A percentile compares a stretch with the other conserved stretches of the same genome.
These are phyloP conservation scores for Trypanosoma cruzi DNA, from an alignment of 208 protist genomes.

Conservation along the genomic window DNA sequence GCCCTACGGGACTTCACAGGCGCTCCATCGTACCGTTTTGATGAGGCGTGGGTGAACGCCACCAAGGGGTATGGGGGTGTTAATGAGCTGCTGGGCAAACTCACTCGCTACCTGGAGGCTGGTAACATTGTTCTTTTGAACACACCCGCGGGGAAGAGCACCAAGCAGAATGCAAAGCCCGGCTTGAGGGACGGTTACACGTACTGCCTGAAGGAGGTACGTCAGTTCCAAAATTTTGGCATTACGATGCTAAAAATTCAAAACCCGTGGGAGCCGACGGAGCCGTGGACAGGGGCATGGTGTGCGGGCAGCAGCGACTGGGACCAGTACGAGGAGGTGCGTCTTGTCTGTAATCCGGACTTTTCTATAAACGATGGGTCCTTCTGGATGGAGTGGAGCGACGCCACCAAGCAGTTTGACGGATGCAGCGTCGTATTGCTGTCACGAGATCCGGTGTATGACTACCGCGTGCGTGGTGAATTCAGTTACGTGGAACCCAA, in stretches of 20 bases:
- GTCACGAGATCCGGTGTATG: slow-evolving; percentile 27
- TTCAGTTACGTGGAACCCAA: slow-evolving; percentile 48
- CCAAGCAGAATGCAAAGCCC: slow-evolving; percentile 18
- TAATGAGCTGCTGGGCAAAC: slow-evolving; percentile 19
- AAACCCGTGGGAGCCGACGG: slow-evolving; percentile 53
- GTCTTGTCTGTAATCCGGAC: slow-evolving; percentile 21
- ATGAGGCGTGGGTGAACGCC: too few relatives aligned
- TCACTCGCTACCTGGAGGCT: slow-evolving; percentile 30
- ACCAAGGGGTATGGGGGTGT: slow-evolving; percentile 18
- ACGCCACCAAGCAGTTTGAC: slow-evolving; percentile 67
- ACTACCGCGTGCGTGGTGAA: slow-evolving; percentile 60
- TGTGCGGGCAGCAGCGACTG: slow-evolving; percentile 26
- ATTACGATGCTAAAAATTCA: slow-evolving; percentile 45
- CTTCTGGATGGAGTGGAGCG: slow-evolving; percentile 65
- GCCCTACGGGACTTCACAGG: slow-evolving; percentile 40
- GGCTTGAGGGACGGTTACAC: slow-evolving; percentile 42
- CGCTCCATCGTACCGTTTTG: slow-evolving; percentile 23
- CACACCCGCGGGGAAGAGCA: slow-evolving; percentile 33
- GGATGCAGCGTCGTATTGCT: slow-evolving; percentile 51
- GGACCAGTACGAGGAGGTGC: slow-evolving; percentile 31
- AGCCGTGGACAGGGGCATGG: slow-evolving; percentile 62
- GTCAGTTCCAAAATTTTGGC: not conserved
- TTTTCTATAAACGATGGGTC: slow-evolving; percentile 37
- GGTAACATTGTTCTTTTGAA: slow-evolving; percentile 31
- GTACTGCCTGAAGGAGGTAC: slow-evolving; percentile 36